A percentile compares a stretch with the other conserved stretches of the same genome.
phyloP scores from a whole-genome alignment of 768 basidiomycete genomes.

The Roridomyces roridus region DNA sequence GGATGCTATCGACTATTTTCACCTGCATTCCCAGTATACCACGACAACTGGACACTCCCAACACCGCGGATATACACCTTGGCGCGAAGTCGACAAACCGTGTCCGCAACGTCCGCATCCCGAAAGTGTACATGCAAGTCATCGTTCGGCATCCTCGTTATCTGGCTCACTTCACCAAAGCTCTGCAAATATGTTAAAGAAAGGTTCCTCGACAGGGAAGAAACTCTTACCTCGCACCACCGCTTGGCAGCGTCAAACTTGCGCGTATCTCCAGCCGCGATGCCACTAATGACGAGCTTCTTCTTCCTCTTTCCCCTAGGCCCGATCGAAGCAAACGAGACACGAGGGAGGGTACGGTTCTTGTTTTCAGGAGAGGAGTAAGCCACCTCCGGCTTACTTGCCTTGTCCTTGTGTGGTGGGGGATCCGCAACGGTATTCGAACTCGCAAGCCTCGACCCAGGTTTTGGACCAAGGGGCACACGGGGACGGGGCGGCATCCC shows the following conservation, averaged over 20 bases:
- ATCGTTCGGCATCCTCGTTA: slow-evolving; percentile 75
- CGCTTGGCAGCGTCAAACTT: slow-evolving; percentile 71
- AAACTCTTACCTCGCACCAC: slow-evolving; percentile 74
- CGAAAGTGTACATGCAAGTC: slow-evolving; percentile 81
- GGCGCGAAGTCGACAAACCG: slow-evolving; percentile 80
- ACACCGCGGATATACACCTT: slow-evolving; percentile 76
- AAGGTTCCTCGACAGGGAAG: background rate
- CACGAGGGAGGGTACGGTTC: slow-evolving; percentile 35
- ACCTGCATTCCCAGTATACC: slow-evolving; percentile 47
- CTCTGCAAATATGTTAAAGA: slow-evolving; percentile 46
- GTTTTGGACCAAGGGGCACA: slow-evolving; percentile 40
- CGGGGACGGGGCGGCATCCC: slow-evolving; percentile 29
- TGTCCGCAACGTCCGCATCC: slow-evolving; percentile 80
- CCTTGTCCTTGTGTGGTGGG: slow-evolving; percentile 10
- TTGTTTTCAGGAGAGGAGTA: slow-evolving; percentile 38
- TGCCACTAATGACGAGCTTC: slow-evolving; percentile 74
- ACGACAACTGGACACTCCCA: slow-evolving; percentile 80
- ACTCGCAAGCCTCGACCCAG: slow-evolving; percentile 29
- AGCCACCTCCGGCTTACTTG: slow-evolving; percentile 39
- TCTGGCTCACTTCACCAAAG: slow-evolving; percentile 79
- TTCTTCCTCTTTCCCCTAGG: slow-evolving; percentile 57
- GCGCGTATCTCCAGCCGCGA: slow-evolving; percentile 60
- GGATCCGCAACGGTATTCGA: slow-evolving; percentile 20
- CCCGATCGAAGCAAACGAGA: slow-evolving; percentile 46
- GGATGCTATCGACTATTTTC: slow-evolving; percentile 51